phyloP scores from a whole-genome alignment of 2,329 filamentous ascomycete genomes.

The Trichoderma sp. region DNA sequence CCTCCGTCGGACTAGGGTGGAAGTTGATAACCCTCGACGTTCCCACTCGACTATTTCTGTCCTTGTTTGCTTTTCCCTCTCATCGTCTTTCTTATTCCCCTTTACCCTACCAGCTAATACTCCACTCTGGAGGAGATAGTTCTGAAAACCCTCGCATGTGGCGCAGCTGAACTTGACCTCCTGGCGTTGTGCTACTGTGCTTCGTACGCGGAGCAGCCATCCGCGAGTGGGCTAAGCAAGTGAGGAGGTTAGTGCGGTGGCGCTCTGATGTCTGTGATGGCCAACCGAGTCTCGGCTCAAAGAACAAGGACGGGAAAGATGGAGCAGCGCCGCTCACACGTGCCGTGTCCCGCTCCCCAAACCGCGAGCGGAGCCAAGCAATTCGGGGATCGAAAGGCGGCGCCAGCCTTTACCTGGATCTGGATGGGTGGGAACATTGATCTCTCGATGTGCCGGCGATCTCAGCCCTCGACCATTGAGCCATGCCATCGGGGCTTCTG shows the following conservation, averaged over 20 bases:
- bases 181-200: neutral
- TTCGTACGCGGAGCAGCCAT: neutral
- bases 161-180: slow-evolving; percentile 6
- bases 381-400: neutral
- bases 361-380: neutral
- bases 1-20: too few relatives aligned
- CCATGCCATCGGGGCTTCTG: neutral
- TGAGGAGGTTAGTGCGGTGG: slow-evolving; percentile 19
- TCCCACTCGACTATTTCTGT: neutral
- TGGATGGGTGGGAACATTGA: slow-evolving; percentile 13
- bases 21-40: too few relatives aligned
- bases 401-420: slow-evolving; percentile 8
- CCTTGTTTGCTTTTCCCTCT: neutral
- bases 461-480: neutral
- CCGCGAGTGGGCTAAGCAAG: neutral
- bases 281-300: slow-evolving; percentile 20
- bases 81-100: neutral
- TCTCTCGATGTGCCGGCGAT: slow-evolving; percentile 21
- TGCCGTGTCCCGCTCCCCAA: slow-evolving; percentile 2
- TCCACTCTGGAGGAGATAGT: neutral
- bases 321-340: slow-evolving; percentile 12
- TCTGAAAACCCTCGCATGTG: neutral
- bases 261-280: slow-evolving; percentile 9
- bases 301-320: slow-evolving; percentile 12
- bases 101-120: neutral